Percentiles rank a stretch among this genome's conserved stretches.
Conservation (phyloP, 345 rosid species). For the Erucastrum elatum region DNA sequence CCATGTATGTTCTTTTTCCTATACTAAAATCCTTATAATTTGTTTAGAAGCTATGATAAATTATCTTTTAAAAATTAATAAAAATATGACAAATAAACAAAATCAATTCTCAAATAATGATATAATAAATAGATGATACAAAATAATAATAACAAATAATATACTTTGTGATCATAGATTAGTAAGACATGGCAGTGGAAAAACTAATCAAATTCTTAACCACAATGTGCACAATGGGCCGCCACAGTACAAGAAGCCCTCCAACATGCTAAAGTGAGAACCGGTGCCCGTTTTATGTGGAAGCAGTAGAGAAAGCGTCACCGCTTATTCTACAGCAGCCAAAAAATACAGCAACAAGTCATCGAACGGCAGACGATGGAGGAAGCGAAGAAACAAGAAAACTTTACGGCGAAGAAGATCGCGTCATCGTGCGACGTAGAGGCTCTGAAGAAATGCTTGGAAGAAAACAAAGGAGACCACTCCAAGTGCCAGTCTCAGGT, state of each 20-base stretch:
- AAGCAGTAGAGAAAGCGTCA: background rate
- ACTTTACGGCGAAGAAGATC: constrained; percentile 46
- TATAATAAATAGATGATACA: no score
- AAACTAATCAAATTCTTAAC: no score
- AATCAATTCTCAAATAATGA: no score
- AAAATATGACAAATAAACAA: no score
- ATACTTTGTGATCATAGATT: no score
- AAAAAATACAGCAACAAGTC: background rate
- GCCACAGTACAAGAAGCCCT: background rate
- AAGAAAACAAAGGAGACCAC: constrained; percentile 78
- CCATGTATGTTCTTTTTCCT: no score
- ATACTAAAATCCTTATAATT: no score
- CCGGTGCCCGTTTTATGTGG: background rate
- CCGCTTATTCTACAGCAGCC: constrained; percentile 7
- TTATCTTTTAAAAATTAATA: no score
- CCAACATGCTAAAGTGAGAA: background rate
- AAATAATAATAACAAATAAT: no score
- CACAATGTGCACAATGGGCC: no score
- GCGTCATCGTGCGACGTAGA: constrained; percentile 74
- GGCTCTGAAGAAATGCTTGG: constrained; percentile 84
- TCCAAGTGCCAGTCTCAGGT: constrained; percentile 70
- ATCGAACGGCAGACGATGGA: constrained; percentile 27
- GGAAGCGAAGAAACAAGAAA: constrained; percentile 36
- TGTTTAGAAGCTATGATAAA: no score
- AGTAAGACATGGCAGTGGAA: no score